Evolutionary conservation across 352 stramenopile genomes (phyloP), one percentile per base, ranked within the genome.

Genomic region (Globisporangium nodosum): DNA sequence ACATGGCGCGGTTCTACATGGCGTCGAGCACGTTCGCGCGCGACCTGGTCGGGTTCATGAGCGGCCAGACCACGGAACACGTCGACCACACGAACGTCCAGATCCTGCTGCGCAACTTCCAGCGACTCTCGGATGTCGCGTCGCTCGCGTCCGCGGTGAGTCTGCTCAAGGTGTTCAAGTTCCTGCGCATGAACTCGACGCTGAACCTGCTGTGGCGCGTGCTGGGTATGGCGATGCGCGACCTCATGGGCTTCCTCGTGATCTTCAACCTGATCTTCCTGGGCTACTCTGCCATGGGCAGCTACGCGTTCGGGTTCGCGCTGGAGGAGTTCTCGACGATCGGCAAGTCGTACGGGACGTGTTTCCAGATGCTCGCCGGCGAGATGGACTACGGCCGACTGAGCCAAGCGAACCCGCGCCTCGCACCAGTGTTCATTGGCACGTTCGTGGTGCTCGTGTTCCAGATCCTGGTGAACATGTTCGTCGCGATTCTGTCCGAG

Each of bases 241-340:
- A 95, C 54, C 76, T 95, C 37, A 92, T 94, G 83, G 86, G 82
- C 43, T 95, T 94, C 56, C 65, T 95, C 15, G 82, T 95, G 48
- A 95, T 95, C 64, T 95, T 95, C 60, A 87, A 90, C 58, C 59
- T 93, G 35, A 95, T 95, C 52, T 95, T 95, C 53, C 50, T 94
- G 15, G 85, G 84, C 20, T 95, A 93, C 60, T 89, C 86, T 30
- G 72, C 79, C 12, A 94, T 95, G 84, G 86, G 86, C 49, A 87
- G 70, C 60, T 92, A 87, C 55, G 84, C 84, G 1, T 95, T 95
- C 59, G 86, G 86, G 0, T 92, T 89, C 60, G 75, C 84, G 21
- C 60, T 93, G 8, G 76, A 90, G 65, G 84, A 94, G 53, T 95
- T 92, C 54, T 91, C 80, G 42, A 90, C 81, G 8, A 90, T 95